Base-by-base conservation (phyloP, 2,329 filamentous ascomycete species). In the Aspergillus eucalypticola region DNA sequence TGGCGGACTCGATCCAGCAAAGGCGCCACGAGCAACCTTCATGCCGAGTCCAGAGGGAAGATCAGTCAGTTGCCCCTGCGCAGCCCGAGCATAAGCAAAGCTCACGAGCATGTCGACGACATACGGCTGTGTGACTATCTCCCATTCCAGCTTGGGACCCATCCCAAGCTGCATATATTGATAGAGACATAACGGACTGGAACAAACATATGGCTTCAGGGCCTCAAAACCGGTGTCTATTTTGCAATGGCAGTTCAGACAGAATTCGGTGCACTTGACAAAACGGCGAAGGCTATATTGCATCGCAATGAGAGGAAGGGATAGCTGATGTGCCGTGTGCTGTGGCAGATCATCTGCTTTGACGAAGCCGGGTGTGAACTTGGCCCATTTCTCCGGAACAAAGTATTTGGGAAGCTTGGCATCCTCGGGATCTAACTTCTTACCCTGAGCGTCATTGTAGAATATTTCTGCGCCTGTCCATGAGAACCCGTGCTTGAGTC, bases 151-250 rank as follows among this genome's bases (percentile, higher is more conserved):
- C 67, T 87, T 92, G 1, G 91, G 90, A 0, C 92, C 93, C 69
- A 96, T 88, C 0, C 91, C 92, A n/a, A 96, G 81, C 15, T 85
- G 83, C 82, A 96, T 90, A 76, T 95, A 96, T 71, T 97, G 93
- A 69, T 90, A 96, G 3, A 96, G 79, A 69, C 93, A 97, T 3
- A 97, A 81, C 1, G 83, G 80, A 11, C 85, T 83, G 21, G 85
- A 85, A 75, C 93, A 97, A 48, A 96, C 91, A 62, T 90, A 91
- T 2, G 79, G 80, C 60, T 80, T 81, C 29, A 82, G 58, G 0
- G 79, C 77, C 64, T 81, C 79, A 39, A 94, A 87, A 0, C 85
- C 83, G 2, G 82, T 82, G 1, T 84, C 75, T 38, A 91, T 83
- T 65, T 83, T 88, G 65, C 84, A 84, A 73, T 96, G 90, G 69